Conservation (phyloP, 2,329 filamentous ascomycete species). For the Fusarium concolor region DNA sequence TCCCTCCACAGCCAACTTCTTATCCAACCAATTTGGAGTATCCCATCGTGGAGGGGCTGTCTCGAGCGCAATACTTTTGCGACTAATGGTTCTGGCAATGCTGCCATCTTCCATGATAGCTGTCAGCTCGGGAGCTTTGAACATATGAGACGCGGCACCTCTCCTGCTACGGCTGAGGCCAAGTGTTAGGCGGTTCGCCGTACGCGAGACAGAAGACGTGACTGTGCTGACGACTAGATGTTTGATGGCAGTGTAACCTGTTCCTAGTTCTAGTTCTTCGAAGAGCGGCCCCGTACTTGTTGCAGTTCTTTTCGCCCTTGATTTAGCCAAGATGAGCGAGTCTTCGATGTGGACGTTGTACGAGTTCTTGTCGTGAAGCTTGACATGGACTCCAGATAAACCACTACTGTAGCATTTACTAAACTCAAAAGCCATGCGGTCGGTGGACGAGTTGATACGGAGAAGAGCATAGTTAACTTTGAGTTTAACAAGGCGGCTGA, state of each 20-base stretch:
- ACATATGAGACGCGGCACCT: too few species aligned
- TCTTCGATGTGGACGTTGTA: background rate
- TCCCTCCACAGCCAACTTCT: constrained; percentile 9
- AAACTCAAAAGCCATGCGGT: background rate
- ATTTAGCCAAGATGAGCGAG: background rate
- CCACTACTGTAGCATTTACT: background rate
- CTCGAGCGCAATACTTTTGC: background rate
- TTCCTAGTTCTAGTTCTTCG: constrained; percentile 16
- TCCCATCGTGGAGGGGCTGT: constrained; percentile 1
- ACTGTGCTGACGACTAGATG: constrained; percentile 28
- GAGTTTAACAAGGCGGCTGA: background rate
- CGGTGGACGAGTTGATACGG: constrained; percentile 4
- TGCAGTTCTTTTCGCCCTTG: background rate
- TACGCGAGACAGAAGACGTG: constrained; percentile 27
- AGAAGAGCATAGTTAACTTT: constrained; percentile 26
- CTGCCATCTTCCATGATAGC: constrained; percentile 6
- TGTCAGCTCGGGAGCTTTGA: background rate
- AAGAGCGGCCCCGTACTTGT: constrained; percentile 14
- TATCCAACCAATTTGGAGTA: constrained; percentile 5
- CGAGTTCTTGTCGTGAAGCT: background rate
- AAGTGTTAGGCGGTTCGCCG: constrained; percentile 18
- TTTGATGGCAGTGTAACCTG: constrained; percentile 3
- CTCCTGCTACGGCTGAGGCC: too few species aligned
- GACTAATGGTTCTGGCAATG: background rate
- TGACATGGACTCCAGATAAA: background rate